Evolutionary conservation across 2,329 filamentous ascomycete species (phyloP).

Genomic region (Fulvia fulva): DNA sequence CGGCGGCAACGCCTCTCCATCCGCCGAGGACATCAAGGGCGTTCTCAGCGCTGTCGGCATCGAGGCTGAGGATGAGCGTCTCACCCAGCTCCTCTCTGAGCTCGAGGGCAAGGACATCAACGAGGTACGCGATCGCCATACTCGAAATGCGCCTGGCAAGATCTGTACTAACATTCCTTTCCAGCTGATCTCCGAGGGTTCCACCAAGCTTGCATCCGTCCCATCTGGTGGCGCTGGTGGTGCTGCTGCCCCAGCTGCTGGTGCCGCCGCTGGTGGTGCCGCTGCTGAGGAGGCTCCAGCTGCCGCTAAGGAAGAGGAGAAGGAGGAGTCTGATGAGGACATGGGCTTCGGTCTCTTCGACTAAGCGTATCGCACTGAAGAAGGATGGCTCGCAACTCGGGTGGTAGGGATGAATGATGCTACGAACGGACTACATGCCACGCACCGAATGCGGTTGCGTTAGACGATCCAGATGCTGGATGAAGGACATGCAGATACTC

Average conservation of each 20-base stretch:
- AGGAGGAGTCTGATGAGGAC: constrained; percentile 73
- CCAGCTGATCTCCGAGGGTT: constrained; percentile 87
- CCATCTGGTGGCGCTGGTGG: constrained; percentile 83
- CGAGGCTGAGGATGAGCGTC: constrained; percentile 84
- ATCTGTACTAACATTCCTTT: constrained; percentile 9
- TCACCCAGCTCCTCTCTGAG: constrained; percentile 83
- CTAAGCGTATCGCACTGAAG: constrained; percentile 38
- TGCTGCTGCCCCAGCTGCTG: constrained; percentile 65
- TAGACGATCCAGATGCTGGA: neutral
- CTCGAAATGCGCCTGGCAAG: neutral
- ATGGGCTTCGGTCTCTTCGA: constrained; percentile 75
- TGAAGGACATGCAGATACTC: constrained; percentile 3
- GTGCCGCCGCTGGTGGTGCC: constrained; percentile 65
- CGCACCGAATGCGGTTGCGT: neutral
- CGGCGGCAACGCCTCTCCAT: constrained; percentile 86
- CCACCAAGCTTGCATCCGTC: constrained; percentile 93
- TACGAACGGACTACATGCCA: neutral
- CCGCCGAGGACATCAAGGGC: constrained; percentile 76
- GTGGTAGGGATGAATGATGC: neutral
- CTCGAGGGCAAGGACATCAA: constrained; percentile 88
- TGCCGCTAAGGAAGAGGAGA: constrained; percentile 66
- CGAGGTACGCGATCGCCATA: constrained; percentile 61
- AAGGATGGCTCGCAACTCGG: constrained; percentile 1
- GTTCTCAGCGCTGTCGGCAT: constrained; percentile 94
- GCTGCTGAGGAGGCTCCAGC: constrained; percentile 55